Percentiles rank a stretch among this genome's conserved stretches.
These are phyloP conservation scores for Pichia ethanolica DNA, from an alignment of 805 yeast species.

Conservation along the genomic window DNA sequence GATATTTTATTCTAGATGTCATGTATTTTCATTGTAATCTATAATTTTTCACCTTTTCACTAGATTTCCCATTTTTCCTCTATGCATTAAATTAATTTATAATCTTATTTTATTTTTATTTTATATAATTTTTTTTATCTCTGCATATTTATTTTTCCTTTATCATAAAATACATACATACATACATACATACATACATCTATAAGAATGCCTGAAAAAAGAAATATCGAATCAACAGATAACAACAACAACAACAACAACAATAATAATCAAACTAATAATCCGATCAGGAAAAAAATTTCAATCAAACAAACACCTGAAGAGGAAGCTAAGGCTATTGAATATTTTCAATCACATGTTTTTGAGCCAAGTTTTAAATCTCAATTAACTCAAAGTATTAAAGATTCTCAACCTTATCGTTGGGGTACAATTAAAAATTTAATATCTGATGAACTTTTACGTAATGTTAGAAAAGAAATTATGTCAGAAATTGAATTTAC, in stretches of 20 bases:
- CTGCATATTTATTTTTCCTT: no score
- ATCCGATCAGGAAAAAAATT: conserved; percentile 11
- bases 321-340: conserved; percentile 26
- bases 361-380: conserved; percentile 33
- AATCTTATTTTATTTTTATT: no score
- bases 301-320: conserved; percentile 27
- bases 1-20: neutral
- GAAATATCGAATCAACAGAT: neutral
- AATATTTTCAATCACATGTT: conserved; percentile 25
- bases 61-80: no score
- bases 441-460: conserved; percentile 66
- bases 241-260: no score
- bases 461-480: conserved; percentile 81
- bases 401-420: conserved; percentile 65
- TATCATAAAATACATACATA: no score
- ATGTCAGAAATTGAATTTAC: conserved; percentile 81
- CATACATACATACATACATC: no score
- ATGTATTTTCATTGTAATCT: neutral
- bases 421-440: conserved; percentile 82
- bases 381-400: conserved; percentile 36
- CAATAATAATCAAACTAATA: no score
- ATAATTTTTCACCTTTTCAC: no score
- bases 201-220: neutral
- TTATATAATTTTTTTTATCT: no score
- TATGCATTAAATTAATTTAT: no score